phyloP scores from a whole-genome alignment of 352 stramenopile species.

The Thalassiosira hispida region DNA sequence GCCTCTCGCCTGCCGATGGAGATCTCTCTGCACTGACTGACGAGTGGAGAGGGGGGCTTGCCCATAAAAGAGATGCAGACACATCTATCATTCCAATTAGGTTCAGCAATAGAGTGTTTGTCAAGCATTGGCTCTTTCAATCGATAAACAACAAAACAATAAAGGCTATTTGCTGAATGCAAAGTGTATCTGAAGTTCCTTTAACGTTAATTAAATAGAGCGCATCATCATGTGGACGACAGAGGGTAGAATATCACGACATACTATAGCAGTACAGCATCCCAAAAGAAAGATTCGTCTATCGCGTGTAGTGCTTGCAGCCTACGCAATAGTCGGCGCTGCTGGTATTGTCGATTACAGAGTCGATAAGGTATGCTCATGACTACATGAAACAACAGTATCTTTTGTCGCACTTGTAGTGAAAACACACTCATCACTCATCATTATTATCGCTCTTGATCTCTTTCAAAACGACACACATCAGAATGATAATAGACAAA shows the following conservation, averaged over 20 bases:
- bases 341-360: not conserved
- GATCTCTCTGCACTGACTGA: too few relatives aligned
- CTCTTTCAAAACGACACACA: not conserved
- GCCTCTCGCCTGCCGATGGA: too few relatives aligned
- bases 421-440: not conserved
- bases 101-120: too few relatives aligned
- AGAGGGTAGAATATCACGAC: not conserved
- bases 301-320: conserved; percentile 9
- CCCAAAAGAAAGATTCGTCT: not conserved
- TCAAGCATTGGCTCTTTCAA: too few relatives aligned
- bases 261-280: not conserved
- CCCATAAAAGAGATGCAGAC: too few relatives aligned
- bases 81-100: too few relatives aligned
- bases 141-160: too few relatives aligned
- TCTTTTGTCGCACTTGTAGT: not conserved
- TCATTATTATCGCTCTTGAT: not conserved
- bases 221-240: too few relatives aligned
- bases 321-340: not conserved
- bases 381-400: not conserved
- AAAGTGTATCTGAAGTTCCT: not conserved
- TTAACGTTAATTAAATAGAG: not conserved
- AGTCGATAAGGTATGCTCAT: conserved; percentile 5
- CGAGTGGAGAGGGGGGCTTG: too few relatives aligned
- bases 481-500: too few relatives aligned
- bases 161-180: conserved; percentile 8